A percentile compares a stretch with the other conserved stretches of the same genome.
Evolutionary conservation across 441 rosid genomes (phyloP).

Genomic region (Melianthus villosus): DNA sequence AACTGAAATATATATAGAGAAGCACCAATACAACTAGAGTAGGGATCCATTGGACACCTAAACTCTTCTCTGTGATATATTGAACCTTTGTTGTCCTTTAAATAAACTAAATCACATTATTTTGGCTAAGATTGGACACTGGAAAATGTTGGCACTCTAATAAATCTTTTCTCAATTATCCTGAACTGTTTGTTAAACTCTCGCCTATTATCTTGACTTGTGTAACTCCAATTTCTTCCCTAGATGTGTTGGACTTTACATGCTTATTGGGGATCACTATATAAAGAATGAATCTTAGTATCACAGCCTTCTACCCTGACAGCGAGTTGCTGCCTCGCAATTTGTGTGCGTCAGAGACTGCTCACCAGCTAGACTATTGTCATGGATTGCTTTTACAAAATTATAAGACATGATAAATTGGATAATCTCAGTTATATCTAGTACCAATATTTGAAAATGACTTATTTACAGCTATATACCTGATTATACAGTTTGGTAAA

Average conservation of each 20-base stretch:
- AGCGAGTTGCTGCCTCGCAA: slow-evolving; percentile 11
- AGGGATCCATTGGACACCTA: background rate
- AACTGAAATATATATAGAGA: slow-evolving; percentile 1
- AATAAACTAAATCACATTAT: slow-evolving; percentile 5
- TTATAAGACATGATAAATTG: slow-evolving; percentile 24
- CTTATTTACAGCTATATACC: no score
- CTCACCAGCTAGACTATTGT: slow-evolving; percentile 10
- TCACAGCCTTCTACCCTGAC: slow-evolving; percentile 9
- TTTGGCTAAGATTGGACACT: slow-evolving; percentile 13
- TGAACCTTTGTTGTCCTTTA: slow-evolving; percentile 6
- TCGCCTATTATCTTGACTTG: slow-evolving; percentile 13
- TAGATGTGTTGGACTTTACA: slow-evolving; percentile 8
- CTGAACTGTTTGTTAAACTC: slow-evolving; percentile 6
- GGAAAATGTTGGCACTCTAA: slow-evolving; percentile 16
- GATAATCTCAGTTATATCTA: background rate
- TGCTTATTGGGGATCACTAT: slow-evolving; percentile 9
- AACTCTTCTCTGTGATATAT: background rate
- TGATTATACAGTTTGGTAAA: no score
- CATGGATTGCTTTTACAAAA: slow-evolving; percentile 11
- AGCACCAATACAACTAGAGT: background rate
- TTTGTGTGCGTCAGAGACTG: slow-evolving; percentile 23
- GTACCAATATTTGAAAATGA: no score
- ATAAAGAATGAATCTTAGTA: no score
- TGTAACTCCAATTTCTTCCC: slow-evolving; percentile 12
- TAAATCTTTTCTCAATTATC: slow-evolving; percentile 12